Conservation (phyloP, 1,139 yeast species). For the Maudiozyma humilis region DNA sequence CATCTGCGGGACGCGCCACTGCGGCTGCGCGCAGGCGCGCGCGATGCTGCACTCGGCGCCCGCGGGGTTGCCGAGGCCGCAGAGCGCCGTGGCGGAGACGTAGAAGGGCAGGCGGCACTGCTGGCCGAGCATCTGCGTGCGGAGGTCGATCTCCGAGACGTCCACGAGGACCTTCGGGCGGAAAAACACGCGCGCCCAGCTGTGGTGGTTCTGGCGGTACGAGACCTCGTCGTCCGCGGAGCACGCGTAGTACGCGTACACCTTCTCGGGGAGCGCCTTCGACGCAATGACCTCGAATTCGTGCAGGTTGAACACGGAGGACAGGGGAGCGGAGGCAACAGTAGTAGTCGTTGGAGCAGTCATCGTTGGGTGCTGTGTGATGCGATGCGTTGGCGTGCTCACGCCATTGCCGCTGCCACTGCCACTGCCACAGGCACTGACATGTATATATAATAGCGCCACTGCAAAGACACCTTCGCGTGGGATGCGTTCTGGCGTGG, state of each 20-base stretch:
- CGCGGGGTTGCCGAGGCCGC: slow-evolving; percentile 61
- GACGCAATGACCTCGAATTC: slow-evolving; percentile 75
- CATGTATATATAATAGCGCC: neutral
- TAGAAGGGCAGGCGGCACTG: slow-evolving; percentile 57
- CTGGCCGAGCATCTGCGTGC: slow-evolving; percentile 48
- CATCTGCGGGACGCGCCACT: slow-evolving; percentile 56
- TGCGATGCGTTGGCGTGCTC: neutral
- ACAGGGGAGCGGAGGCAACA: slow-evolving; percentile 25
- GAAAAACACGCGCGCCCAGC: slow-evolving; percentile 77
- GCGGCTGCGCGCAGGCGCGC: slow-evolving; percentile 43
- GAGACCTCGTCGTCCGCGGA: slow-evolving; percentile 91
- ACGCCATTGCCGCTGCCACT: neutral
- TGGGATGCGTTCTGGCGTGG: neutral
- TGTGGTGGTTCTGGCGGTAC: slow-evolving; percentile 77
- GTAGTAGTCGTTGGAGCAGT: neutral
- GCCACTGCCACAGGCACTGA: neutral
- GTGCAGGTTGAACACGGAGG: slow-evolving; percentile 27
- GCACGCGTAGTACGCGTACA: slow-evolving; percentile 86
- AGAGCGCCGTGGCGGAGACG: slow-evolving; percentile 72
- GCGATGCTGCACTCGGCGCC: slow-evolving; percentile 76
- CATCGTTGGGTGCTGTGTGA: too few species aligned
- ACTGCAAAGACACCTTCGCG: neutral
- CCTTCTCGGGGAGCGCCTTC: slow-evolving; percentile 60
- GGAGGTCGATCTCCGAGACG: slow-evolving; percentile 42
- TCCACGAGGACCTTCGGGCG: slow-evolving; percentile 69